A percentile compares a stretch with the other conserved stretches of the same genome.
Conservation (phyloP, 495 filamentous ascomycete genomes). For the Aspergillus steynii region DNA sequence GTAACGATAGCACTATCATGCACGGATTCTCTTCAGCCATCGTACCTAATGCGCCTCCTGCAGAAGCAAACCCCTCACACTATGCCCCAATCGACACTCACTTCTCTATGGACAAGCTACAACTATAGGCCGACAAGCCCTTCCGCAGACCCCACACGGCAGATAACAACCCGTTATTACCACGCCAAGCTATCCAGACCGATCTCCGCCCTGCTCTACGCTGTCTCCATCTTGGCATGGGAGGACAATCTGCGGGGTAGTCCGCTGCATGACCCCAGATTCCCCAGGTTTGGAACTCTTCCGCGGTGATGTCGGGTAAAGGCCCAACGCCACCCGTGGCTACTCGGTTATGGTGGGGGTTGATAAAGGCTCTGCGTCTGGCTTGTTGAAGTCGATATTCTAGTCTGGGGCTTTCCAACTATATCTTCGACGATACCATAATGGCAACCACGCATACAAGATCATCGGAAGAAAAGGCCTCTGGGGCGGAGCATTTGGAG, state of each 20-base stretch:
- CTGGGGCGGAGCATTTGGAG: constrained; percentile 11
- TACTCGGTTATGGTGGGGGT: constrained; percentile 1
- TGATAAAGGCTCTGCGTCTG: neutral
- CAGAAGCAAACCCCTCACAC: too few species aligned
- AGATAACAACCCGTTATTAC: too few species aligned
- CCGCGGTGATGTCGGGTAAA: constrained; percentile 14
- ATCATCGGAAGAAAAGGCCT: constrained; percentile 8
- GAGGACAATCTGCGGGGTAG: constrained; percentile 14
- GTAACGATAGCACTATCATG: too few species aligned
- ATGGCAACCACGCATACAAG: constrained; percentile 6
- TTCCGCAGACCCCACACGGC: too few species aligned
- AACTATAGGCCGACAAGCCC: too few species aligned
- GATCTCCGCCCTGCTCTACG: neutral
- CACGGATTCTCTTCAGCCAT: too few species aligned
- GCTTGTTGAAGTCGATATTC: neutral
- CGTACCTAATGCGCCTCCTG: too few species aligned
- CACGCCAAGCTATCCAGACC: too few species aligned
- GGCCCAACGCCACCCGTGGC: too few species aligned
- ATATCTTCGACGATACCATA: neutral
- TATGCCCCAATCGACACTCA: too few species aligned
- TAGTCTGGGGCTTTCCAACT: neutral
- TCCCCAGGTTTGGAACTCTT: constrained; percentile 1
- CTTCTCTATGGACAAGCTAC: too few species aligned
- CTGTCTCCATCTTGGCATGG: constrained; percentile 15
- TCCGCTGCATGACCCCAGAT: constrained; percentile 2